Evolutionary conservation across 2,329 filamentous ascomycete genomes (phyloP), one percentile per base, ranked within the genome.

Genomic region (Calonectria leucothoes): DNA sequence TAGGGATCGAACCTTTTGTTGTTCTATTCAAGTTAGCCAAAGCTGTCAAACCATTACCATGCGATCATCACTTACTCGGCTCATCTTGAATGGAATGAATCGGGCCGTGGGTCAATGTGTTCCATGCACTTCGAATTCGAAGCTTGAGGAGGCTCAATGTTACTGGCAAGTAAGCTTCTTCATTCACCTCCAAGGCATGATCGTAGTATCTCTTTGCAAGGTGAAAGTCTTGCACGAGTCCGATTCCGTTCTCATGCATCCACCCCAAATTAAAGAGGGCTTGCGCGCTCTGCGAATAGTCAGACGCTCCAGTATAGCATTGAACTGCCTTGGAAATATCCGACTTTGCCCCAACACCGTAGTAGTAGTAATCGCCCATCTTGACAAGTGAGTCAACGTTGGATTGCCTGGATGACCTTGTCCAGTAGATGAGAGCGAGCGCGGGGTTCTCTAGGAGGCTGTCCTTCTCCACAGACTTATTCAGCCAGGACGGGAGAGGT

Each of bases 181-280:
- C 90, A 80, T 98, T 99, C 0, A 96, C 96, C 81, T 96, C 95
- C 35, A 98, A 87, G 1, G 97, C 96, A 74, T 97, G 90, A 80
- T 99, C 97, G 82, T 99, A 99, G 85, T 96, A 98, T 68, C 97
- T 90, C 85, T 99, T 99, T 2, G 97, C 97, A 70, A 99, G 92
- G 82, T 99, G 97, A 83, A 97, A 99, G 82, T 99, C 97, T 82
- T 99, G 97, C 69, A 94, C 93, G 25, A 98, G 91, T 2, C 96
- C 95, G 64, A 98, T 89, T 10, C 97, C 97, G 81, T 98, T 98
- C 85, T 99, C 97, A 81, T 99, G 95, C 96, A 99, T 98, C 97
- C 97, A 99, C 6, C 97, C 97, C 17, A 99, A 88, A 80, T 99
- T 98, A 91, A 95, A 99, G 71, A 98, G 91, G 17, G 97, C 97